Base-by-base conservation (phyloP, 768 basidiomycete genomes). In the Auriscalpium microsporum region DNA sequence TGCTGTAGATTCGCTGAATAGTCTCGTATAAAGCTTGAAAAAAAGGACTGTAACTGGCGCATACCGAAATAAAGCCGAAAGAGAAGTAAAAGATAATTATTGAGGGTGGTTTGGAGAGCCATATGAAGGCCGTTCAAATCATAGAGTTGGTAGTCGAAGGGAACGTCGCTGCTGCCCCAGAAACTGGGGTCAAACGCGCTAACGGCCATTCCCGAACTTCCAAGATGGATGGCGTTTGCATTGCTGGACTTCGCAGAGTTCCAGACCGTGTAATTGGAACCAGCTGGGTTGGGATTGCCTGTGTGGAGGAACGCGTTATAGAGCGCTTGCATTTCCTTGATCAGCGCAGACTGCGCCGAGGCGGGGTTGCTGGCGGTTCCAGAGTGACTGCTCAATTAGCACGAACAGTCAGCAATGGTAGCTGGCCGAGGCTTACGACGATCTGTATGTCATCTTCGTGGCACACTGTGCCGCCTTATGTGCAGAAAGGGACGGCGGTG, bases 381-480 rank as follows among this genome's bases (percentile, higher is more conserved):
- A 53, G 75, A 74, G 57, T 61, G 52, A 21, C 2, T 4, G 7
- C 5, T 45, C 47, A 14, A 45, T 36, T 48, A 40, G 48, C 34
- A 45, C 47, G 48, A 33, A 53, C 34, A 54, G 44, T 36, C 34
- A 10, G 2, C 28, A 33, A 1, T 9, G n/a, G 35, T 33, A 17
- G 28, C 5, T 28, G 28, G 13, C 7, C 5, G 13, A 28, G 21
- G 77, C 83, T 56, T 70, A 85, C 85, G 57, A 90, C 78, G 65
- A 87, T 83, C 72, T 84, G 71, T 56, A 91, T 90, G 63, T 92
- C 90, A 65, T 90, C 89, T 66, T 90, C 78, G 67, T 90, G 88
- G 69, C 88, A 90, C 42, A 89, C 83, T 34, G 71, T 67, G 36
- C 82, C 83, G 34, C 72, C 40, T 59, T 75, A 66, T 6, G 73